Base-by-base conservation (phyloP, 306 rosid genomes). In the Oxytropis ochrocephala region DNA sequence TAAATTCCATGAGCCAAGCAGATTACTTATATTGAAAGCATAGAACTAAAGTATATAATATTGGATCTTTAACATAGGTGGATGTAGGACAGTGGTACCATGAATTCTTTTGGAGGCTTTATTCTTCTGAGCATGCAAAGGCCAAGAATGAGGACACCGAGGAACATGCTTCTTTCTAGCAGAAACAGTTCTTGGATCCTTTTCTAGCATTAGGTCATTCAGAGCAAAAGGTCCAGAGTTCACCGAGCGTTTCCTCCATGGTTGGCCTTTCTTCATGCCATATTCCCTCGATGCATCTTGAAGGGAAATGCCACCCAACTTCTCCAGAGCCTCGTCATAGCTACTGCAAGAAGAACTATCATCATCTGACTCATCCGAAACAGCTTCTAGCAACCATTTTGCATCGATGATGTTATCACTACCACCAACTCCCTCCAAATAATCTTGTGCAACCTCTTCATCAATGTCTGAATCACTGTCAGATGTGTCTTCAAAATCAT, bases 371-470 rank as follows among this genome's bases (percentile, higher is more conserved):
- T 43, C 78, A 32, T 75, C 83, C 76, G 82, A 75, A 50, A 32
- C 84, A 30, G 92, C 76, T 70, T 77, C 78, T 49, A 84, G 78
- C 86, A 94, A 81, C 96, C 94, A 88, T 84, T 94, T 88, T 60
- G 92, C 73, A 65, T 78, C 81, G 44, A 91, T 69, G 68, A 94
- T 71, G 71, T 79, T 82, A 29, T 80, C 88, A 36, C 87, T 73
- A 32, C 98, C 98, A 63, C 97, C 98, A 85, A 90, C 87, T 59
- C 97, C 97, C 78, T 83, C 92, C 54, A 90, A 52, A 79, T 94
- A 94, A 79, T 94, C 98, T 78, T 84, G 75, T 18, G 87, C 98
- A 75, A 90, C 89, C 71, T 84, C 95, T 0, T 87, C 97, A 58
- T 94, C 97, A 67, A 94, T 75, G 67, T 88, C 98, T 57, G 88